Conservation (phyloP, 2,329 filamentous ascomycete genomes). For the Hortaea werneckii region DNA sequence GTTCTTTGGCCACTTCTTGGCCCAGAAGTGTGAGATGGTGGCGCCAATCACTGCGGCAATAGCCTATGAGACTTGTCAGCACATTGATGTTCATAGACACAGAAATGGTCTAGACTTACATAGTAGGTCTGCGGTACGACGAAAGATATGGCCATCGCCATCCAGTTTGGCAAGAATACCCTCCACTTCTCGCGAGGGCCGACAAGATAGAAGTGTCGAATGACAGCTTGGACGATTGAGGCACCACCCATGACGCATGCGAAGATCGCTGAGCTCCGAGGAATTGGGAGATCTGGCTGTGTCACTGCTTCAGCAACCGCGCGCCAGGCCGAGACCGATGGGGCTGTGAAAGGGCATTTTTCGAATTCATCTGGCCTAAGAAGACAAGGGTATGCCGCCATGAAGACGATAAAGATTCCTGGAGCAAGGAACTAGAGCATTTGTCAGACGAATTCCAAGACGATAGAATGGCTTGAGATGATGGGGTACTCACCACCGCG, state of each 20-base stretch:
- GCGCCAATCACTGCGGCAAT: slow-evolving; percentile 50
- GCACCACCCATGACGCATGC: slow-evolving; percentile 46
- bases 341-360: slow-evolving; percentile 50
- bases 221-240: slow-evolving; percentile 41
- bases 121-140: slow-evolving; percentile 43
- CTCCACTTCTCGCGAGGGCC: slow-evolving; percentile 45
- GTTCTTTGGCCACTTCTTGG: slow-evolving; percentile 39
- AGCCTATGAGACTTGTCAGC: slow-evolving; percentile 32
- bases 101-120: background rate
- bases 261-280: slow-evolving; percentile 46
- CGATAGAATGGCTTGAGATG: too few relatives aligned
- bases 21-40: slow-evolving; percentile 43
- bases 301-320: slow-evolving; percentile 57
- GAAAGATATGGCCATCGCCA: slow-evolving; percentile 50
- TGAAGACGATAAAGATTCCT: slow-evolving; percentile 56
- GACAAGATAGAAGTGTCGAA: slow-evolving; percentile 46
- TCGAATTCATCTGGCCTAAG: slow-evolving; percentile 38
- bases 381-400: slow-evolving; percentile 59
- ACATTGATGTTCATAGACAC: background rate
- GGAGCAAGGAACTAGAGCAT: slow-evolving; percentile 43
- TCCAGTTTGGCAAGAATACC: slow-evolving; percentile 52
- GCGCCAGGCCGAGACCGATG: slow-evolving; percentile 56
- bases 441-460: too few relatives aligned
- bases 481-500: background rate
- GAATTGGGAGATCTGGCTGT: slow-evolving; percentile 46